phyloP scores from a whole-genome alignment of 768 basidiomycete species.

The Xerocomellus intermedius region DNA sequence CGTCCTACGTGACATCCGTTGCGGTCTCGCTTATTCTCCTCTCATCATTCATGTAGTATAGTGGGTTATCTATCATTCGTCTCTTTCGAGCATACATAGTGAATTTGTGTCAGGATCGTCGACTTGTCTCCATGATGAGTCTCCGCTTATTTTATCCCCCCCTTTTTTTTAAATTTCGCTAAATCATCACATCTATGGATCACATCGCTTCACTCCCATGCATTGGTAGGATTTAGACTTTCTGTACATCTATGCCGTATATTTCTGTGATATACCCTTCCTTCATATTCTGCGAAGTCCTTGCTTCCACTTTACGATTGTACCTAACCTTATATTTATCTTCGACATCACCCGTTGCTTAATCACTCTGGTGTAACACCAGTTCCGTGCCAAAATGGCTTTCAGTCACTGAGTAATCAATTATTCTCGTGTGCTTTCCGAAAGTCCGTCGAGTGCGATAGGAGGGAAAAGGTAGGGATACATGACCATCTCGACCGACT shows the following conservation, averaged over 20 bases:
- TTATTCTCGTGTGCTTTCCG: slow-evolving; percentile 1
- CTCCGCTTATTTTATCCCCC: not conserved
- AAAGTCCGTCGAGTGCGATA: not conserved
- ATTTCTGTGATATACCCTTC: slow-evolving; percentile 8
- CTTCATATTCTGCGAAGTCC: slow-evolving; percentile 10
- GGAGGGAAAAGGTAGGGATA: slow-evolving; percentile 4
- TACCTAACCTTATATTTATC: slow-evolving; percentile 7
- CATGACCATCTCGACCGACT: not conserved
- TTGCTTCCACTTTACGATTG: slow-evolving; percentile 18
- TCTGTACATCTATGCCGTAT: slow-evolving; percentile 17
- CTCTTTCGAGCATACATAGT: not conserved
- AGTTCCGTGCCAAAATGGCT: slow-evolving; percentile 7
- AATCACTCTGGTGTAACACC: slow-evolving; percentile 23
- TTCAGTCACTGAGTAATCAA: slow-evolving; percentile 10
- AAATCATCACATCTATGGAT: slow-evolving; percentile 9
- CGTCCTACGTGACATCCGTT: slow-evolving; percentile 15
- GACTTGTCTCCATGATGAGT: not conserved
- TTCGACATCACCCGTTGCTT: slow-evolving; percentile 7
- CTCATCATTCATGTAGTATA: slow-evolving; percentile 13
- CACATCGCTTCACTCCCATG: slow-evolving; percentile 5
- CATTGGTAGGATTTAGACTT: slow-evolving; percentile 26
- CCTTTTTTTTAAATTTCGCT: not conserved
- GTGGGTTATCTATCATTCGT: slow-evolving; percentile 1
- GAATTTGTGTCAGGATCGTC: not conserved
- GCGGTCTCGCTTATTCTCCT: not conserved